Evolutionary conservation across 2,329 filamentous ascomycete genomes (phyloP).

Genomic region (Emmonsiellopsis sp.): DNA sequence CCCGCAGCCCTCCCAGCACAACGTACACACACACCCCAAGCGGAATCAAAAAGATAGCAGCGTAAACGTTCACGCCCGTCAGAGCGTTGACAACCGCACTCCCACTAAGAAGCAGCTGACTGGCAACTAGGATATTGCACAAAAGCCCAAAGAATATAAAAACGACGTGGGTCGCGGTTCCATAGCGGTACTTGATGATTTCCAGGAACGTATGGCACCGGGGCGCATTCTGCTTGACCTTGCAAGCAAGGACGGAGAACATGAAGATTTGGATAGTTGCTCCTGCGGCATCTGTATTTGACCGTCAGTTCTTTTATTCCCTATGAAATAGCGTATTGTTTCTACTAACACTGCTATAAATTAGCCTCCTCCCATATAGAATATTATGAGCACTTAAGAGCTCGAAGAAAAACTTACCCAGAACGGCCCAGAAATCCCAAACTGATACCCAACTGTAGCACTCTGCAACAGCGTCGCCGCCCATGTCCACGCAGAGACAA

Average conservation of each 20-base stretch:
- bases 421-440: conserved; percentile 60
- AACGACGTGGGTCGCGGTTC: conserved; percentile 60
- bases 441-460: conserved; percentile 72
- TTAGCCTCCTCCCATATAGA: too few relatives aligned
- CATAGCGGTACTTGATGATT: conserved; percentile 73
- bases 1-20: conserved; percentile 67
- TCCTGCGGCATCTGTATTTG: conserved; percentile 21
- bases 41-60: conserved; percentile 75
- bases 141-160: conserved; percentile 78
- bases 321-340: conserved; percentile 38
- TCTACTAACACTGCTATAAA: conserved; percentile 41
- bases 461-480: conserved; percentile 73
- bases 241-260: conserved; percentile 83
- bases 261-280: conserved; percentile 81
- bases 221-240: conserved; percentile 75
- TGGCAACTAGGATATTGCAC: conserved; percentile 79
- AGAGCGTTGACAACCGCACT: conserved; percentile 63
- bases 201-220: conserved; percentile 82
- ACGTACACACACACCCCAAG: conserved; percentile 76
- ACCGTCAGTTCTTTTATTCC: too few relatives aligned
- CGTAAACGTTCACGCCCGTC: conserved; percentile 66
- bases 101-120: conserved; percentile 81
- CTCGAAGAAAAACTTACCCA: conserved; percentile 20
- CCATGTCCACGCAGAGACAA: conserved; percentile 94
- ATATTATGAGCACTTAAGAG: too few relatives aligned